A percentile compares a stretch with the other conserved stretches of the same genome.
phyloP scores from a whole-genome alignment of 192 early-diverging fungal genomes.

The Phycomyces blakesleeanus region DNA sequence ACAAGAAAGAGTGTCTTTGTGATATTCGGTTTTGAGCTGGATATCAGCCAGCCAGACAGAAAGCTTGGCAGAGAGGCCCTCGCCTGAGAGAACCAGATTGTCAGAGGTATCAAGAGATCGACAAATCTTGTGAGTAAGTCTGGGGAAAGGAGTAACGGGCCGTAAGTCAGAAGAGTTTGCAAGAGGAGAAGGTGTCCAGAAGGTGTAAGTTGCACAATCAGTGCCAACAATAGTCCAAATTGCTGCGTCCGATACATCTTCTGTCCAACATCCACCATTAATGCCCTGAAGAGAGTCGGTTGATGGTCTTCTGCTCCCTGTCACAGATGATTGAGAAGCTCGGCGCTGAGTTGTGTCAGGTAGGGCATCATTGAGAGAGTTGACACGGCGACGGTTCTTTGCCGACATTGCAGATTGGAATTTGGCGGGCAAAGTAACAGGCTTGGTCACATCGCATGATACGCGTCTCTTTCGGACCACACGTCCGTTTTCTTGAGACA shows the following conservation, averaged over 20 bases:
- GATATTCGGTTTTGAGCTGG: conserved; percentile 39
- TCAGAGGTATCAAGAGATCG: conserved; percentile 28
- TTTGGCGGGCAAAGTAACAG: conserved; percentile 8
- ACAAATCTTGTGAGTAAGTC: conserved; percentile 13
- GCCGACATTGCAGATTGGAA: not conserved
- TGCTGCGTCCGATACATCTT: conserved; percentile 79
- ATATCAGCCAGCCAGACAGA: conserved; percentile 66
- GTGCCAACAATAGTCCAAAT: conserved; percentile 94
- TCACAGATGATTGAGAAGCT: not conserved
- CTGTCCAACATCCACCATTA: conserved; percentile 54
- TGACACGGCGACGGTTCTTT: conserved; percentile 52
- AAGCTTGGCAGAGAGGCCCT: conserved; percentile 65
- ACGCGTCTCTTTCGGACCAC: conserved; percentile 35
- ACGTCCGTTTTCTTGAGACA: conserved; percentile 23
- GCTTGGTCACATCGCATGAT: conserved; percentile 33
- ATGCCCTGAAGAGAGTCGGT: not conserved
- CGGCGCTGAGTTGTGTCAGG: conserved; percentile 9
- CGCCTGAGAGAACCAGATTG: conserved; percentile 56
- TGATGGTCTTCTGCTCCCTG: not conserved
- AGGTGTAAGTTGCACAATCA: conserved; percentile 55
- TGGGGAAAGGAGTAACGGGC: conserved; percentile 32
- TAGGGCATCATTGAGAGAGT: conserved; percentile 45
- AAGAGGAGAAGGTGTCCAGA: conserved; percentile 38
- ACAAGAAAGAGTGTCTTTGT: conserved; percentile 39
- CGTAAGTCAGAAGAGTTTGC: not conserved